Conservation (phyloP, 805 yeast genomes). For the Yamadazyma sp. region DNA sequence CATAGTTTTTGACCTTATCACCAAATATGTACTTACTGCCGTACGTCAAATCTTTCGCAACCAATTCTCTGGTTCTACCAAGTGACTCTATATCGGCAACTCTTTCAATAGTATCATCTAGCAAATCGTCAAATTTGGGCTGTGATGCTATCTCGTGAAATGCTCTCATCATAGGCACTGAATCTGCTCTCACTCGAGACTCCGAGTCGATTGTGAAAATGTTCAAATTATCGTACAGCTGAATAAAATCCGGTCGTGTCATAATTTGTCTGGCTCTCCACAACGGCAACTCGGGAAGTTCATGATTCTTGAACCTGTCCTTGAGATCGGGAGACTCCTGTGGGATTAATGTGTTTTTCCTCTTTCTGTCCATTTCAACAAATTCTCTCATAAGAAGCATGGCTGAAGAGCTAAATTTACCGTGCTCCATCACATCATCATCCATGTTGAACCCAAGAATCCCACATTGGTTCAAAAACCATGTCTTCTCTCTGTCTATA, state of each 20-base stretch:
- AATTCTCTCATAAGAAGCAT: conserved; percentile 70
- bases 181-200: conserved; percentile 74
- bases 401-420: conserved; percentile 72
- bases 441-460: conserved; percentile 77
- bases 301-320: conserved; percentile 40
- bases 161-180: conserved; percentile 88
- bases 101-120: conserved; percentile 64
- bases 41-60: conserved; percentile 62
- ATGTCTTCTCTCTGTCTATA: conserved; percentile 77
- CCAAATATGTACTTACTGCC: conserved; percentile 45
- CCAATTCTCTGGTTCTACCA: conserved; percentile 74
- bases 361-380: conserved; percentile 61
- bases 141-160: conserved; percentile 73
- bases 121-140: conserved; percentile 67
- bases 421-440: conserved; percentile 84
- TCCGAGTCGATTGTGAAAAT: conserved; percentile 77
- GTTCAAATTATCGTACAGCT: conserved; percentile 70
- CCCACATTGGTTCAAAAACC: conserved; percentile 85
- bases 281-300: conserved; percentile 69
- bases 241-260: conserved; percentile 83
- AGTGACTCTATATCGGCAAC: conserved; percentile 75
- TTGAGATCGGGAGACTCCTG: conserved; percentile 31
- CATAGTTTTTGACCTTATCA: conserved; percentile 13
- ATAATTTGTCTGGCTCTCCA: conserved; percentile 84
- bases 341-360: conserved; percentile 27